Conservation (phyloP, 148 eudicot species). For the Cornus suecica region DNA sequence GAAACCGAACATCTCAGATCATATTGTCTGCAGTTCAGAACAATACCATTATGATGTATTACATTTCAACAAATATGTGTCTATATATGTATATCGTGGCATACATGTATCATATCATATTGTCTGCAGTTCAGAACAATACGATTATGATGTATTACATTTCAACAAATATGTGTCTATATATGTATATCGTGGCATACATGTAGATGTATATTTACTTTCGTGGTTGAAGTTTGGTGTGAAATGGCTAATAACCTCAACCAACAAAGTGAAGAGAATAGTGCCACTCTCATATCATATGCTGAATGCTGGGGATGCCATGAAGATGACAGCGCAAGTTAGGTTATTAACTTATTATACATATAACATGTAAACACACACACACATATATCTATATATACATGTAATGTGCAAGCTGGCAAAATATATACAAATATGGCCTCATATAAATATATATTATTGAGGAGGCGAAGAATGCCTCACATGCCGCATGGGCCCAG, state of each 20-base stretch:
- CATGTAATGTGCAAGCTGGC: constrained; percentile 3
- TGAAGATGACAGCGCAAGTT: constrained; percentile 3
- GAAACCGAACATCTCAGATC: constrained; percentile 1
- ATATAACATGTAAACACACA: not conserved
- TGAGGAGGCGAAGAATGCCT: constrained; percentile 9
- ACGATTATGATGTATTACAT: not conserved
- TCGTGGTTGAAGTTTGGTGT: not conserved
- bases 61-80: not conserved
- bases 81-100: no score
- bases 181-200: not conserved
- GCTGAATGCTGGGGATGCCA: not conserved
- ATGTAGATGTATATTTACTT: no score
- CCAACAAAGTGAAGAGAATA: not conserved
- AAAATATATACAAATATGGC: not conserved
- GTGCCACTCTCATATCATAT: not conserved
- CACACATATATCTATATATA: no score
- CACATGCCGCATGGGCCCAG: constrained; percentile 29
- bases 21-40: not conserved
- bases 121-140: not conserved
- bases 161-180: no score
- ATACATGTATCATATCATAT: constrained; percentile 2
- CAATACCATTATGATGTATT: not conserved
- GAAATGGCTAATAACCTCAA: not conserved
- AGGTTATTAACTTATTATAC: not conserved
- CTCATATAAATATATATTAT: not conserved